Conservation (phyloP, 202 grass and related monocot species). For the Cymbopogon flexuosus region DNA sequence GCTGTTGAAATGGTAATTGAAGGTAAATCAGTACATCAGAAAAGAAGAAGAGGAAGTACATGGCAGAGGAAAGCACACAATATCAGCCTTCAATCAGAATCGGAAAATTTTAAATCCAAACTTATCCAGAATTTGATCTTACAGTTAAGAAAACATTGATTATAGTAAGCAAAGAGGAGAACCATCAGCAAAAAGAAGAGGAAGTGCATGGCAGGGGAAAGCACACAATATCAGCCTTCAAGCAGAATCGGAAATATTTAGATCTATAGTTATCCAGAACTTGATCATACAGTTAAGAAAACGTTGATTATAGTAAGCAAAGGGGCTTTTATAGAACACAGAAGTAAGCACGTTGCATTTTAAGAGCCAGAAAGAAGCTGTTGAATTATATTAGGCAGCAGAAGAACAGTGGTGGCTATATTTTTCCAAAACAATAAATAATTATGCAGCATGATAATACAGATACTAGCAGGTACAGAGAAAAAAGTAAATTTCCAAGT, state of each 20-base stretch:
- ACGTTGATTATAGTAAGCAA: neutral
- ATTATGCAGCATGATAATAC: neutral
- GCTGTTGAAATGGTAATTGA: conserved; percentile 39
- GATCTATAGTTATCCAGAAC: neutral
- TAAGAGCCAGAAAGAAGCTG: neutral
- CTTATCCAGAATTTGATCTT: neutral
- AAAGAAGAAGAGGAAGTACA: neutral
- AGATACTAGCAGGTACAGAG: neutral
- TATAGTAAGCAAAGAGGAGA: neutral
- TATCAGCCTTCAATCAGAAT: conserved; percentile 4
- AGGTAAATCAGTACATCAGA: conserved; percentile 24
- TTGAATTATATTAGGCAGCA: neutral
- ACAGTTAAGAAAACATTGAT: neutral
- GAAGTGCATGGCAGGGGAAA: neutral
- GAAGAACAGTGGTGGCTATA: neutral
- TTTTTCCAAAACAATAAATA: neutral
- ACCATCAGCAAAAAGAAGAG: neutral
- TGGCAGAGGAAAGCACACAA: neutral
- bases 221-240: neutral
- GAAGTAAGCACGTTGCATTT: neutral
- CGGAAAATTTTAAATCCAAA: neutral
- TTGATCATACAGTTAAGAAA: neutral
- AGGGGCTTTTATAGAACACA: neutral
- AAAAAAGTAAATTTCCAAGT: neutral
- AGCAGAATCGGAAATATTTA: conserved; percentile 4